These are phyloP conservation scores for Marasmius tenuissimus DNA, from an alignment of 1,284 basidiomycete species.

Conservation along the genomic window DNA sequence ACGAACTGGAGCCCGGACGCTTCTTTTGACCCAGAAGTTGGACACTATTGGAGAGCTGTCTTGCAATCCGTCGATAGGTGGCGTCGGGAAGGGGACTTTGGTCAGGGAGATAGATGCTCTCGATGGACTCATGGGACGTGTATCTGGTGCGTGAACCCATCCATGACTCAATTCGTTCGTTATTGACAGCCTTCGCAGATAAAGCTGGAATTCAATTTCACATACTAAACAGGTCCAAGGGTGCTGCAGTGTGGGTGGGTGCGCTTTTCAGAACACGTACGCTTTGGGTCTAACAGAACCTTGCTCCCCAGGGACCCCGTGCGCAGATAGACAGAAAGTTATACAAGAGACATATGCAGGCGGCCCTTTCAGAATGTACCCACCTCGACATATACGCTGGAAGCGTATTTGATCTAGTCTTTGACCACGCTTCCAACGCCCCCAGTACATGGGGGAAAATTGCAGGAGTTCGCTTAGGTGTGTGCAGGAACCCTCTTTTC, in stretches of 20 bases:
- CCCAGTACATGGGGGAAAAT: slow-evolving; percentile 52
- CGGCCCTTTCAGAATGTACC: slow-evolving; percentile 60
- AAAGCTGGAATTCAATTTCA: slow-evolving; percentile 87
- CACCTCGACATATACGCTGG: slow-evolving; percentile 72
- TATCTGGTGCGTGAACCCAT: slow-evolving; percentile 55
- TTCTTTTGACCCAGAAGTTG: slow-evolving; percentile 79
- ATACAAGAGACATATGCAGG: slow-evolving; percentile 83
- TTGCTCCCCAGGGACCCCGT: slow-evolving; percentile 66
- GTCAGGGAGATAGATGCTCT: slow-evolving; percentile 88
- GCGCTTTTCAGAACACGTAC: background rate
- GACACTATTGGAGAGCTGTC: slow-evolving; percentile 87
- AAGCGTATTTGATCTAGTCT: slow-evolving; percentile 79
- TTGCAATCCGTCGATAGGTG: slow-evolving; percentile 88
- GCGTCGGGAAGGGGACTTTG: slow-evolving; percentile 88
- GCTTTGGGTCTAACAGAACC: background rate
- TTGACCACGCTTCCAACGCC: slow-evolving; percentile 44
- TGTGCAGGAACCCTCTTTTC: slow-evolving; percentile 12
- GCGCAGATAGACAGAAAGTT: slow-evolving; percentile 86
- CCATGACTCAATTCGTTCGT: background rate
- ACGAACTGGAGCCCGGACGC: slow-evolving; percentile 75
- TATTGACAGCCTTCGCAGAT: slow-evolving; percentile 43
- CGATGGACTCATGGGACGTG: slow-evolving; percentile 76
- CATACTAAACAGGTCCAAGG: slow-evolving; percentile 83
- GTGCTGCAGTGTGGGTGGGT: slow-evolving; percentile 84
- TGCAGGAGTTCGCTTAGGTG: slow-evolving; percentile 70